These are phyloP conservation scores for Parathielavia hyrcaniae DNA, from an alignment of 495 filamentous ascomycete species.

Conservation along the genomic window DNA sequence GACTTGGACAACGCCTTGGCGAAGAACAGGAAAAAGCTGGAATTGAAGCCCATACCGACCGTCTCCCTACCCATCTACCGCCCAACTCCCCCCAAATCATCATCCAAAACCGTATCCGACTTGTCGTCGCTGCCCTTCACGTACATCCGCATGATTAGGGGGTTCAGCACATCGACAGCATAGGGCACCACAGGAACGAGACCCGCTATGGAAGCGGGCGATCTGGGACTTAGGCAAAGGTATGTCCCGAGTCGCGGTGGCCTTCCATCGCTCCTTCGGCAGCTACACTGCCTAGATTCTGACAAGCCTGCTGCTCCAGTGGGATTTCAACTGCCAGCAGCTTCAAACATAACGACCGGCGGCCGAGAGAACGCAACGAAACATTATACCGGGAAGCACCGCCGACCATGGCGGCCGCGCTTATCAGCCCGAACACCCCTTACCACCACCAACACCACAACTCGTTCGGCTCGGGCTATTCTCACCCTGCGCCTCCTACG, in stretches of 20 bases:
- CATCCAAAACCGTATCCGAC: too few relatives aligned
- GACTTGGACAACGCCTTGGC: neutral
- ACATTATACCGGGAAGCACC: conserved; percentile 33
- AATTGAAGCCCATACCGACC: neutral
- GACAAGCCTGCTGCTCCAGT: conserved; percentile 22
- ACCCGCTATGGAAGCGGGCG: conserved; percentile 50
- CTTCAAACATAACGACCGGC: conserved; percentile 33
- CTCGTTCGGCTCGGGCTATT: conserved; percentile 36
- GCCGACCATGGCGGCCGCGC: conserved; percentile 44
- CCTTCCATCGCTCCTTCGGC: neutral
- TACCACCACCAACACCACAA: conserved; percentile 37
- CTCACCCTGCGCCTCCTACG: conserved; percentile 31
- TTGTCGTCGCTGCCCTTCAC: neutral
- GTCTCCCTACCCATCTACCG: too few relatives aligned
- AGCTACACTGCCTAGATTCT: conserved; percentile 8
- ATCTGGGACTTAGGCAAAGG: conserved; percentile 46
- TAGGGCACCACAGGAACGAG: conserved; percentile 10
- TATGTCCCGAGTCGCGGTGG: conserved; percentile 28
- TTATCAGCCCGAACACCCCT: conserved; percentile 42
- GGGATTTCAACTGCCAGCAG: conserved; percentile 30
- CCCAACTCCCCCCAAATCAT: too few relatives aligned
- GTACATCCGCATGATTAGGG: conserved; percentile 15
- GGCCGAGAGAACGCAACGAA: conserved; percentile 33
- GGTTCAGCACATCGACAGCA: conserved; percentile 10
- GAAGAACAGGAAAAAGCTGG: neutral